Percentiles rank a stretch among this genome's conserved stretches.
phyloP scores from a whole-genome alignment of 1,139 yeast genomes.

The Insectozyma bohioensis region DNA sequence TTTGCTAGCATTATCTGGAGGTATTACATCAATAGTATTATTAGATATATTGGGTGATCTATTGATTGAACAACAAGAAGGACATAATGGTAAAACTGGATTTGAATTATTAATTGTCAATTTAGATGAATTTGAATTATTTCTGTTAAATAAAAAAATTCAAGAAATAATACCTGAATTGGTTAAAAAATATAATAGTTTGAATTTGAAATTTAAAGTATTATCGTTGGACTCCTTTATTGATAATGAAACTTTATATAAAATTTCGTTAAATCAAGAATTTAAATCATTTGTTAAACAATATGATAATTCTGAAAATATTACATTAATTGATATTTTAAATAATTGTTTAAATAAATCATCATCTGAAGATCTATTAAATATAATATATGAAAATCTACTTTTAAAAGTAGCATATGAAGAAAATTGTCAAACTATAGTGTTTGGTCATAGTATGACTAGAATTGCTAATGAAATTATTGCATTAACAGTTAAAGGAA shows the following conservation, averaged over 20 bases:
- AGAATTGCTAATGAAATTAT: constrained; percentile 77
- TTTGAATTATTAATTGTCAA: constrained; percentile 58
- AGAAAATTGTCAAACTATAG: constrained; percentile 50
- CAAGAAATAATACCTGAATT: constrained; percentile 21
- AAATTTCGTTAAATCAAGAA: constrained; percentile 26
- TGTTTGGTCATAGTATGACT: constrained; percentile 83
- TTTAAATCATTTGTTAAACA: constrained; percentile 24
- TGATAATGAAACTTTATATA: constrained; percentile 24
- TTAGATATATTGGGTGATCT: constrained; percentile 65
- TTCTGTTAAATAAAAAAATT: constrained; percentile 18
- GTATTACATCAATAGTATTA: constrained; percentile 64
- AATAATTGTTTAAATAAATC: constrained; percentile 49
- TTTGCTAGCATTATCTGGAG: constrained; percentile 64
- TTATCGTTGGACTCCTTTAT: constrained; percentile 40
- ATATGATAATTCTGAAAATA: constrained; percentile 8
- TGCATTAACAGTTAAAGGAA: constrained; percentile 83
- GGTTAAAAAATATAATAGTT: constrained; percentile 21
- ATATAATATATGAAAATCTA: constrained; percentile 49
- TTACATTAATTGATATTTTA: constrained; percentile 27
- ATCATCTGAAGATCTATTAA: constrained; percentile 60
- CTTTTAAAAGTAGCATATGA: constrained; percentile 48
- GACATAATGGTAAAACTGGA: constrained; percentile 68
- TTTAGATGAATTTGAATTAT: constrained; percentile 40
- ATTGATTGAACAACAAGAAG: constrained; percentile 56
- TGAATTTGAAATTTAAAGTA: constrained; percentile 33